Percentiles rank a stretch among this genome's conserved stretches.
These are phyloP conservation scores for Scheffersomyces stambukii DNA, from an alignment of 1,139 yeast species.

Conservation along the genomic window DNA sequence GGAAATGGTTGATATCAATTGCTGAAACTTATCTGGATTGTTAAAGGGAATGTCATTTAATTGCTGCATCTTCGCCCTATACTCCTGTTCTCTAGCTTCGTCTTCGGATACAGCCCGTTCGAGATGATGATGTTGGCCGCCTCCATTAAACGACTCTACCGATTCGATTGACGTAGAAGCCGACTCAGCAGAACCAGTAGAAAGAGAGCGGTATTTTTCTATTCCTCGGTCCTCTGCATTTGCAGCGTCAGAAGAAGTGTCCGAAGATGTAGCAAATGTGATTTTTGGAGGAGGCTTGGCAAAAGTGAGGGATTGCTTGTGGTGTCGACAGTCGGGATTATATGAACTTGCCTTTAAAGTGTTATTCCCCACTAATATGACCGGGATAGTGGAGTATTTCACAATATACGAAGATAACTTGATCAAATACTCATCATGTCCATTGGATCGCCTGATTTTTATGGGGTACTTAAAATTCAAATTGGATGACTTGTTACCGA, in stretches of 20 bases:
- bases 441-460: conserved; percentile 20
- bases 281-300: conserved; percentile 3
- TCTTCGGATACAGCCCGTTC: conserved; percentile 6
- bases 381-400: conserved; percentile 40
- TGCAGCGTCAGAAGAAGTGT: conserved; percentile 5
- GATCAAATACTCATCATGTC: conserved; percentile 22
- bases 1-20: conserved; percentile 23
- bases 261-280: conserved; percentile 9
- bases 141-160: conserved; percentile 11
- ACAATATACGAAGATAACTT: conserved; percentile 38
- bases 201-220: background rate
- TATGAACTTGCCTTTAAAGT: conserved; percentile 45
- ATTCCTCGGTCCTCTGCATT: conserved; percentile 1
- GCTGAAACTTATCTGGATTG: conserved; percentile 13
- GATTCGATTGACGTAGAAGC: conserved; percentile 10
- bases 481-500: conserved; percentile 38
- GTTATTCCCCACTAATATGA: conserved; percentile 33
- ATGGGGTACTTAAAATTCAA: conserved; percentile 43
- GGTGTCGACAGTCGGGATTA: conserved; percentile 37
- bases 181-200: background rate
- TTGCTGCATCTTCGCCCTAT: conserved; percentile 1
- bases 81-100: conserved; percentile 4
- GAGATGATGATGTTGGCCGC: conserved; percentile 1
- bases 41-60: conserved; percentile 2
- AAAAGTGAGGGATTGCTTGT: background rate